phyloP scores from a whole-genome alignment of 768 basidiomycete genomes.

The Termitomyces sp. region DNA sequence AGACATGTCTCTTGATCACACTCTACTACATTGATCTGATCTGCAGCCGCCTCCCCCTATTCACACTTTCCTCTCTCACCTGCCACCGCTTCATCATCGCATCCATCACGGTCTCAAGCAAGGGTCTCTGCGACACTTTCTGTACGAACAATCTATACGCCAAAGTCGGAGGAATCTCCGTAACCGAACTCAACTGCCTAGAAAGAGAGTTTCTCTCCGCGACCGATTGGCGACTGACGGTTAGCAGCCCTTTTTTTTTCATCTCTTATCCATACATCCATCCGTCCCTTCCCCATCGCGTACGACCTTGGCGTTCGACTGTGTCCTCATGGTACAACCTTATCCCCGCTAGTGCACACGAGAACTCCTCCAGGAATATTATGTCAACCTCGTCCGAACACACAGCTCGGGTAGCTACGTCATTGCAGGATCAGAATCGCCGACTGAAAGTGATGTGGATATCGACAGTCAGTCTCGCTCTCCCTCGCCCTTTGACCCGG shows the following conservation, averaged over 20 bases:
- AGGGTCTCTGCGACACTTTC: slow-evolving; percentile 93
- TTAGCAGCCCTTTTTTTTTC: slow-evolving; percentile 36
- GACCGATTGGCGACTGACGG: slow-evolving; percentile 94
- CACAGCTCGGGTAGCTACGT: slow-evolving; percentile 59
- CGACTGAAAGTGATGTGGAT: slow-evolving; percentile 49
- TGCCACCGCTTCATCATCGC: slow-evolving; percentile 98
- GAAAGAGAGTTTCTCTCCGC: slow-evolving; percentile 90
- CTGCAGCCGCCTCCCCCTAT: slow-evolving; percentile 78
- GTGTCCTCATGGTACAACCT: slow-evolving; percentile 23
- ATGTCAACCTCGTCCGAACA: slow-evolving; percentile 86
- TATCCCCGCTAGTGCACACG: slow-evolving; percentile 68
- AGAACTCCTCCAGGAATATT: slow-evolving; percentile 89
- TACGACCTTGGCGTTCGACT: slow-evolving; percentile 11
- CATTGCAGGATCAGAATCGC: slow-evolving; percentile 39
- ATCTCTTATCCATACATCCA: slow-evolving; percentile 1
- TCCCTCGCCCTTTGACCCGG: slow-evolving; percentile 36
- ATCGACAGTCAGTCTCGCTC: slow-evolving; percentile 52
- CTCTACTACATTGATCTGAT: slow-evolving; percentile 93
- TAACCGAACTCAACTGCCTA: slow-evolving; percentile 87
- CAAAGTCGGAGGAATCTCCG: slow-evolving; percentile 90
- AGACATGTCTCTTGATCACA: slow-evolving; percentile 73
- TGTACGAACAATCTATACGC: slow-evolving; percentile 95
- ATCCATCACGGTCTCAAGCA: slow-evolving; percentile 86
- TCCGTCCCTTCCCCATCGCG: slow-evolving; percentile 8
- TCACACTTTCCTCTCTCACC: slow-evolving; percentile 92